These are phyloP conservation scores for Hortiboletus campestris DNA, from an alignment of 768 basidiomycete species.

Conservation along the genomic window DNA sequence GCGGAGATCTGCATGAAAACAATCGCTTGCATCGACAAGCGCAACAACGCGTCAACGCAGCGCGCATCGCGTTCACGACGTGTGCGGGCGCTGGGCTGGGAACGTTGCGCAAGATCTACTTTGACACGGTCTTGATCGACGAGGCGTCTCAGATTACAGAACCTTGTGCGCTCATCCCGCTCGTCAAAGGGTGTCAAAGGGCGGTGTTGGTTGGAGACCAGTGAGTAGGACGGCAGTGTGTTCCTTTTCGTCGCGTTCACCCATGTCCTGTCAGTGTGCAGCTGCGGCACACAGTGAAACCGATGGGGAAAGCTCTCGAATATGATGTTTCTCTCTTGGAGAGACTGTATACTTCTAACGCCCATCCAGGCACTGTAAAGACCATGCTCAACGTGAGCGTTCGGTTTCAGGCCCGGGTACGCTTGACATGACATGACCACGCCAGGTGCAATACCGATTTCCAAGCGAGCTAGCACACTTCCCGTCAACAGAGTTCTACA, in stretches of 20 bases:
- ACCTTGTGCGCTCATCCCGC: constrained; percentile 60
- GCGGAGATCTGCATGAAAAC: constrained; percentile 57
- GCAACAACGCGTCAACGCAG: constrained; percentile 53
- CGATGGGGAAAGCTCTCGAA: constrained; percentile 54
- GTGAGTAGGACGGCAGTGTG: constrained; percentile 37
- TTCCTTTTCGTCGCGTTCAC: neutral
- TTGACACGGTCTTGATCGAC: constrained; percentile 63
- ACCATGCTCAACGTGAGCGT: constrained; percentile 60
- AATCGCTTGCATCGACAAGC: constrained; percentile 56
- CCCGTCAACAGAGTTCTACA: constrained; percentile 64
- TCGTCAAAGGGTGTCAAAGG: constrained; percentile 58
- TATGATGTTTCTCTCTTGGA: constrained; percentile 64
- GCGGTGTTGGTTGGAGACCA: constrained; percentile 70
- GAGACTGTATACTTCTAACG: constrained; percentile 45
- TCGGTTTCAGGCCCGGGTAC: neutral
- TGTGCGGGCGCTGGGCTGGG: constrained; percentile 65
- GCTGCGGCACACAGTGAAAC: constrained; percentile 60
- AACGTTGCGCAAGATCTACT: constrained; percentile 51
- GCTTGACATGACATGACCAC: neutral
- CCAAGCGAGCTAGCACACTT: constrained; percentile 56
- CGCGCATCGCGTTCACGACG: constrained; percentile 61
- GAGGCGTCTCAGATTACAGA: constrained; percentile 73
- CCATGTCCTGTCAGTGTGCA: constrained; percentile 47
- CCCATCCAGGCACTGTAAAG: constrained; percentile 40
- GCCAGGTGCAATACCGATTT: constrained; percentile 62